Evolutionary conservation across 371 early-diverging fungal species (phyloP), one percentile per base, ranked within the genome.

Genomic region (Coemansia sp.): DNA sequence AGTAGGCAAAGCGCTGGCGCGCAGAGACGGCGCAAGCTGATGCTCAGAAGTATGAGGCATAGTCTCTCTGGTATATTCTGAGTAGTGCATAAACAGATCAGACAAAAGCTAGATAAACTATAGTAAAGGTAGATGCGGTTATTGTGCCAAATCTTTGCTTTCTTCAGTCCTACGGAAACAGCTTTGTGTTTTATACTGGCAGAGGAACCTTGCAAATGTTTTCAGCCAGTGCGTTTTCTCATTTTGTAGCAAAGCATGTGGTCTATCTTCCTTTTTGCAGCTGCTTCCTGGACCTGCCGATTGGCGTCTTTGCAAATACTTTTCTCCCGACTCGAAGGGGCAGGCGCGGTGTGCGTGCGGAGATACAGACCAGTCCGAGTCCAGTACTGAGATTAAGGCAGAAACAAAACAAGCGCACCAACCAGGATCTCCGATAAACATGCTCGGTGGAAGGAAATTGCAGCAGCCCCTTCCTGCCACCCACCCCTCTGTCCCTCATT

Each of bases 321-420:
- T 51, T 52, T 2, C 21, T 37, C 37, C 37, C 10, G 37, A 37
- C 52, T 52, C 22, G 21, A 52, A 52, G 24, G 18, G 14, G 18
- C n/a, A 52, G 24, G 53, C 53, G 13, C 6, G 53, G 53, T 26
- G 26, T 27, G 22, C 53, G 26, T 53, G 53, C 53, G 53, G 53
- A 53, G 53, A 53, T 53, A 16, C 11, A 21, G 26, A 53, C 14
- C 13, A 53, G 45, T n/a, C 45, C 45, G 45, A 45, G n/a, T 14
- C 45, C n/a, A 45, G 45, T 45, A n/a, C 45, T 22, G 21, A 18
- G 22, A 53, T 24, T 53, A 24, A 22, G 24, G 26, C 26, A 21
- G 14, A 53, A 10, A 51, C 18, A 51, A 45, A 45, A 53, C 21
- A 22, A 26, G 53, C 53, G 53, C 53, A 53, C 53, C 53, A 53